Evolutionary conservation across 305 asterid species (phyloP), one percentile per base, ranked within the genome.

Genomic region (Fraxinus velutina): DNA sequence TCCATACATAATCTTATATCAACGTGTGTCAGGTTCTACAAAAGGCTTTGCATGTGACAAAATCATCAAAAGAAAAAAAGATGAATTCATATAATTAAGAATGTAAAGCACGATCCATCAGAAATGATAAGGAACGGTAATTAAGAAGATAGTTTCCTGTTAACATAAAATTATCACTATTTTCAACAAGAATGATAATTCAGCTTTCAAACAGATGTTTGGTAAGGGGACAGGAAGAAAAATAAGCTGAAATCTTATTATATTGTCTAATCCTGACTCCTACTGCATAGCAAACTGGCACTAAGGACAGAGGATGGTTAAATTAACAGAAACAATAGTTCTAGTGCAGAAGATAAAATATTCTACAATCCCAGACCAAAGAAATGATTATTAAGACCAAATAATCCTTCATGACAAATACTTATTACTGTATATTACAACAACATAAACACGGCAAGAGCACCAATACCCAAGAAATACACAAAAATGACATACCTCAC

Each of bases 401-500:
- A 17, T 55, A 5, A 55, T 17, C 66, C 66, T 55, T 17, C 62
- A 6, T 55, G 24, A 55, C 3, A 55, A 55, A 55, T 55, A 6
- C 4, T 2, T 19, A 19, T 55, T 55, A 17, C 27, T 17, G 27
- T 55, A 17, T 57, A 19, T 6, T 55, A 6, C 27, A 17, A 6
- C 4, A 55, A 55, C 27, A 55, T 55, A 55, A 55, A 19, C 24
- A 73, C 36, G 21, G 64, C 77, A 74, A 55, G 75, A 30, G 75
- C 42, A 30, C 17, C 60, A 74, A 70, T 12, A 70, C 29, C 78
- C 17, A 47, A 72, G 44, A 62, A 83, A 68, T 27, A 27, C 80
- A 3, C 21, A 47, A 83, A 73, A 10, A 33, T 39, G 75, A 55
- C 80, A 75, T 82, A 92, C 98, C 96, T 91, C 6, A 37, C 86